Evolutionary conservation across 2,329 filamentous ascomycete genomes (phyloP).

Genomic region (Claviceps sp.): DNA sequence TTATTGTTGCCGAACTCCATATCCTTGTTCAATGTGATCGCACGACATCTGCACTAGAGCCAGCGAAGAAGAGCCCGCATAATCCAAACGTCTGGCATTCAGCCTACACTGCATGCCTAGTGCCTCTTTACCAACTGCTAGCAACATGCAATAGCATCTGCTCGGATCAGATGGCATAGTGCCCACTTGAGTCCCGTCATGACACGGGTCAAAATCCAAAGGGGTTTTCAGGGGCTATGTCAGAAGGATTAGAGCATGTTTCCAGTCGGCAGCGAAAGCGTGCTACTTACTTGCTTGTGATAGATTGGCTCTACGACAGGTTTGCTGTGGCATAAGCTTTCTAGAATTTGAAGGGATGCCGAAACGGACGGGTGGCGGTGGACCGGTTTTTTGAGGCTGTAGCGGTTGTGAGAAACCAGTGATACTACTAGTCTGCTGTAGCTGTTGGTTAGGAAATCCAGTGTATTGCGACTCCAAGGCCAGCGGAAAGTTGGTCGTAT

Average conservation of each 20-base stretch:
- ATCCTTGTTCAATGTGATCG: not conserved
- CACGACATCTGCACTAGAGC: not conserved
- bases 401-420: constrained; percentile 38
- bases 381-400: constrained; percentile 40
- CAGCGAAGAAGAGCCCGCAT: not conserved
- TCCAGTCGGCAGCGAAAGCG: not conserved
- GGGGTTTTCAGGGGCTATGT: constrained; percentile 37
- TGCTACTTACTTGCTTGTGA: constrained; percentile 76
- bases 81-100: not conserved
- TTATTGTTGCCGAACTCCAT: not conserved
- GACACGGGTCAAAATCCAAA: constrained; percentile 31
- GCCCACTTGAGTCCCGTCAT: not conserved
- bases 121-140: not conserved
- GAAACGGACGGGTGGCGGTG: constrained; percentile 78
- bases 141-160: not conserved
- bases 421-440: constrained; percentile 36
- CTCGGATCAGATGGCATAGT: not conserved
- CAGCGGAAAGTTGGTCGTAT: constrained; percentile 46
- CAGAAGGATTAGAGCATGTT: not conserved
- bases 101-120: not conserved
- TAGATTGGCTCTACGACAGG: constrained; percentile 80
- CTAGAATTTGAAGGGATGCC: constrained; percentile 61
- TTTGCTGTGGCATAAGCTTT: constrained; percentile 73
- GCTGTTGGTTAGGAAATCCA: constrained; percentile 33
- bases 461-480: constrained; percentile 48